Base-by-base conservation (phyloP, 495 filamentous ascomycete genomes). In the Hypoxylon rickii region DNA sequence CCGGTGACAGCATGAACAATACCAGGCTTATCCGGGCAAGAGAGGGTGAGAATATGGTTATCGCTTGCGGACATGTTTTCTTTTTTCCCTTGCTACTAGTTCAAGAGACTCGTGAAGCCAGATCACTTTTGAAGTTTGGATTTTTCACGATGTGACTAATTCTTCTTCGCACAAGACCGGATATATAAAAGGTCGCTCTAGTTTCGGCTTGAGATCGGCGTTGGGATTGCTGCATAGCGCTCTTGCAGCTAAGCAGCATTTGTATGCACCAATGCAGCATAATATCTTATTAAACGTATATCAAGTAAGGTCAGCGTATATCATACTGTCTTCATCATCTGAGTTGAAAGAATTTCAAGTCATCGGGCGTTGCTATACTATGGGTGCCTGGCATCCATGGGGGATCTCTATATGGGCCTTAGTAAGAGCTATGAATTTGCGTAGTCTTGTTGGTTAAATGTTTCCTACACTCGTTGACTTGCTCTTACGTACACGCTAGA, bases 1-100 rank as follows among this genome's bases (percentile, higher is more conserved):
- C 82, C 85, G 11, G 87, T 89, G 43, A 90, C 86, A 33, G 86
- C 86, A 67, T 89, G 83, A 36, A 90, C 86, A 65, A 90, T 89
- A 60, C 87, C 87, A 36, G 86, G 77, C 67, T 83, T 82, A 71
- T 90, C 86, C 37, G 86, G 86, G 70, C 86, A 88, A 26, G 86
- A 89, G 44, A 90, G 76, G 21, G 86, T 90, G 42, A 90, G 81
- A 70, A 87, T 85, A 73, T 86, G 86, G 69, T 85, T 81, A 52
- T 71, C 58, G 49, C 18, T 51, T 21, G 55, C 21, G 51, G 66
- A 44, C 66, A 68, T 68, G 5, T 16, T 58, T 62, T 41, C 39
- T 44, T 31, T 42, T 34, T 42, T 18, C 24, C 10, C 24, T 29
- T 29, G 24, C 4, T 29, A 10, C 24, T 29, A 4, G 24, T 29